Conservation (phyloP, 257 asterid genomes). For the Striga asiatica region DNA sequence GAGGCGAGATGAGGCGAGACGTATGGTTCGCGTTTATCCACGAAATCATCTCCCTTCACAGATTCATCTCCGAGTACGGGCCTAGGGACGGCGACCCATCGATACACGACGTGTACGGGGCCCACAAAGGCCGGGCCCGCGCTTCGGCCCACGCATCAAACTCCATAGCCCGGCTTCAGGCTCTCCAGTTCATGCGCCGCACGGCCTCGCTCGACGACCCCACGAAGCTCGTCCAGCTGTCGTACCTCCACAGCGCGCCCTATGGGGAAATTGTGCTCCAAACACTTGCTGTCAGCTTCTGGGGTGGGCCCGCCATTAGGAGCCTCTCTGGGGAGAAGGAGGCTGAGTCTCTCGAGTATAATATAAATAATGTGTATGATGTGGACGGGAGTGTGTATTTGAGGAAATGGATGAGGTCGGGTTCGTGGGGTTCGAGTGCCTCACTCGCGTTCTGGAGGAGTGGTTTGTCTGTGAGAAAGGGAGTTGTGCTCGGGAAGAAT, state of each 20-base stretch:
- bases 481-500: slow-evolving; percentile 67
- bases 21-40: slow-evolving; percentile 79
- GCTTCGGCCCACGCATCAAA: slow-evolving; percentile 51
- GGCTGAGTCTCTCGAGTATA: no score
- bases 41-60: slow-evolving; percentile 60
- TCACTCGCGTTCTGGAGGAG: slow-evolving; percentile 79
- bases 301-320: slow-evolving; percentile 75
- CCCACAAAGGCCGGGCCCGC: slow-evolving; percentile 61
- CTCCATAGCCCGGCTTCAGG: slow-evolving; percentile 78
- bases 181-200: slow-evolving; percentile 63
- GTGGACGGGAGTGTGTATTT: slow-evolving; percentile 83
- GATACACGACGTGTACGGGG: slow-evolving; percentile 47
- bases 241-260: slow-evolving; percentile 64
- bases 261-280: slow-evolving; percentile 72
- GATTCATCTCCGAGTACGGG: slow-evolving; percentile 63
- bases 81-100: slow-evolving; percentile 67
- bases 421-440: slow-evolving; percentile 65
- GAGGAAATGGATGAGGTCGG: slow-evolving; percentile 85
- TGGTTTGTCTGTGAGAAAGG: slow-evolving; percentile 25
- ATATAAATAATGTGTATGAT: slow-evolving; percentile 47
- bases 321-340: slow-evolving; percentile 25
- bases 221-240: slow-evolving; percentile 62
- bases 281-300: slow-evolving; percentile 76
- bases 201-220: slow-evolving; percentile 91
- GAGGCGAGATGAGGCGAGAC: slow-evolving; percentile 90